Base-by-base conservation (phyloP, 78 protist genomes). In the Dictyostelium purpureum region DNA sequence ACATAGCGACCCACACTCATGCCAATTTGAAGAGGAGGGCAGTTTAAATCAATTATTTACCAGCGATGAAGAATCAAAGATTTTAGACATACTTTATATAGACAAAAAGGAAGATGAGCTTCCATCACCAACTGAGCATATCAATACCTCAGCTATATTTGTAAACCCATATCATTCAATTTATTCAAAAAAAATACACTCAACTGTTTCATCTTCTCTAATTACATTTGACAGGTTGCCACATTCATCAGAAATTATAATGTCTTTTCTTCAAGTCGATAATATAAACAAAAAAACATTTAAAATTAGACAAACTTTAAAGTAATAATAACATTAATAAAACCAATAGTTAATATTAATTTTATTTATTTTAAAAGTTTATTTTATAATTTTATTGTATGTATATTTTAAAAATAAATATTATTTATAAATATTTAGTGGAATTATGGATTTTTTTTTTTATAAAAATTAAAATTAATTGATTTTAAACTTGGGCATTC, bases 161-260 rank as follows among this genome's bases (percentile, higher is more conserved):
- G 76, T 69, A 2, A 21, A 33, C 9, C 54, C 47, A 69, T 69
- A 69, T 69, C n/a, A 18, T n/a, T 69, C 76, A 7, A 7, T 6
- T 21, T 40, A 31, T 40, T 11, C 76, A 69, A n/a, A 42, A 21
- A 24, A 35, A 40, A 21, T 42, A 6, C 54, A n/a, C 6, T 35
- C 76, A 40, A 69, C 76, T 0, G 54, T 69, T 35, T 69, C 76
- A 40, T 31, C 76, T 37, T 69, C 76, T 21, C n/a, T 69, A 69
- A 35, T 69, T 18, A 63, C 71, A 16, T 57, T n/a, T n/a, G n/a
- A n/a, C n/a, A n/a, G n/a, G n/a, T n/a, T n/a, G n/a, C n/a, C n/a
- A n/a, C n/a, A n/a, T n/a, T n/a, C n/a, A n/a, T n/a, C n/a, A n/a
- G n/a, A n/a, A n/a, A n/a, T n/a, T n/a, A n/a, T n/a, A n/a, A n/a